Conservation (phyloP, 164 flowering plant genomes). For the Berberis thunbergii region DNA sequence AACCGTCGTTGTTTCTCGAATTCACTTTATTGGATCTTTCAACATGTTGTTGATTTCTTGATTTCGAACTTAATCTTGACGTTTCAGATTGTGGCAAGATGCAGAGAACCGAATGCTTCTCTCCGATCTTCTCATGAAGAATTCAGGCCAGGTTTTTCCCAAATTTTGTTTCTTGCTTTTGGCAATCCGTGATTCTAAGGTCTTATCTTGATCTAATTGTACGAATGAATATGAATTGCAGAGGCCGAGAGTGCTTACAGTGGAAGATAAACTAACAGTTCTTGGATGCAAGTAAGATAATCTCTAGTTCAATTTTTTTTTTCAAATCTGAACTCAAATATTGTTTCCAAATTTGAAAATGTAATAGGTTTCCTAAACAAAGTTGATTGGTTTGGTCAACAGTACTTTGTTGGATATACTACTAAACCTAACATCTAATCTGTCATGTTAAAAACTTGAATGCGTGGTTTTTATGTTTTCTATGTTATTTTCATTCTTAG, state of each 20-base stretch:
- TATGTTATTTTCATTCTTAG: no score
- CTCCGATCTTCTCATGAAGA: conserved; percentile 47
- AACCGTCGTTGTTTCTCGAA: not conserved
- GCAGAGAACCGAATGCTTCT: conserved; percentile 71
- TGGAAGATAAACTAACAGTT: conserved; percentile 74
- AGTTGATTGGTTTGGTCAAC: no score
- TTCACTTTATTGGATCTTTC: not conserved
- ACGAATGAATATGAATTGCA: conserved; percentile 14
- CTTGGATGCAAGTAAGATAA: conserved; percentile 82
- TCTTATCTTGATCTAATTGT: not conserved
- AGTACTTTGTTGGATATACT: no score
- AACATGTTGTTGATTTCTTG: not conserved
- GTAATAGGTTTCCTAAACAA: no score
- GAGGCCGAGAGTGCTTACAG: conserved; percentile 75
- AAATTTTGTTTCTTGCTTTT: not conserved
- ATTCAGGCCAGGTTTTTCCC: conserved; percentile 40
- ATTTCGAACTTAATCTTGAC: no score
- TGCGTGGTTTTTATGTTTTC: no score
- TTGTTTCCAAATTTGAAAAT: no score
- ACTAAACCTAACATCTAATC: no score
- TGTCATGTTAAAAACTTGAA: no score
- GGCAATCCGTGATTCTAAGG: not conserved
- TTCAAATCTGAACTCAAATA: no score
- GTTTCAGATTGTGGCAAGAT: conserved; percentile 86
- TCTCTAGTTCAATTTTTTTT: not conserved